A percentile compares a stretch with the other conserved stretches of the same genome.
These are phyloP conservation scores for Kwoniella newhampshirensis DNA, from an alignment of 768 basidiomycete genomes.

Conservation along the genomic window DNA sequence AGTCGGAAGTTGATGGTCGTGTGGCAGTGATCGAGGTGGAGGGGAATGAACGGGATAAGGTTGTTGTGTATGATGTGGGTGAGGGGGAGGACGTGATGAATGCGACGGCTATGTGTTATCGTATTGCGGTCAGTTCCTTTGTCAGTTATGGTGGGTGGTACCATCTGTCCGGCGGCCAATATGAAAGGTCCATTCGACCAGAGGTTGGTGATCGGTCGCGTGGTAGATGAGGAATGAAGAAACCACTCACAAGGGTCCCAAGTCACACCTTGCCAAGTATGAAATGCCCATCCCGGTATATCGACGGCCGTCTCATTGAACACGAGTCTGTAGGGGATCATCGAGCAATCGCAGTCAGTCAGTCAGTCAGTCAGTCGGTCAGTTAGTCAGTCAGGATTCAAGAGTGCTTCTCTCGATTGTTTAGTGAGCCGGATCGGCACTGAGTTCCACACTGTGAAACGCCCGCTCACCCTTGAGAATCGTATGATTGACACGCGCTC, in stretches of 20 bases:
- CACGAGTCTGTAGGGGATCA: conserved; percentile 8
- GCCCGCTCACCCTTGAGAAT: conserved; percentile 10
- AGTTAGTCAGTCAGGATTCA: too few relatives aligned
- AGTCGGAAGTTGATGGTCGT: neutral
- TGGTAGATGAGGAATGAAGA: neutral
- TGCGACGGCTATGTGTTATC: conserved; percentile 7
- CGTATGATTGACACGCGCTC: conserved; percentile 8
- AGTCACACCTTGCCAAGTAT: conserved; percentile 16
- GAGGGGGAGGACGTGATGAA: conserved; percentile 4
- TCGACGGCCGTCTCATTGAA: conserved; percentile 14
- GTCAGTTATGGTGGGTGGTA: neutral
- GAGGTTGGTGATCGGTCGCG: neutral
- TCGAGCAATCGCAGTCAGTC: neutral
- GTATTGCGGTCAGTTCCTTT: neutral
- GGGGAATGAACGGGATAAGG: conserved; percentile 37
- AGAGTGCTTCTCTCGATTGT: too few relatives aligned
- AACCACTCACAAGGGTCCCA: conserved; percentile 8
- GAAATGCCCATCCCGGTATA: conserved; percentile 24
- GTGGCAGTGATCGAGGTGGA: conserved; percentile 14
- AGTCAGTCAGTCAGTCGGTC: too few relatives aligned
- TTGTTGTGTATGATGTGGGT: conserved; percentile 22
- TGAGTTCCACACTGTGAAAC: neutral
- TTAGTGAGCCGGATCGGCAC: too few relatives aligned
- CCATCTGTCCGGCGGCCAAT: too few relatives aligned
- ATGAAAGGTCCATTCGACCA: too few relatives aligned